Base-by-base conservation (phyloP, 2,329 filamentous ascomycete genomes). In the Metarhizium robertsii region DNA sequence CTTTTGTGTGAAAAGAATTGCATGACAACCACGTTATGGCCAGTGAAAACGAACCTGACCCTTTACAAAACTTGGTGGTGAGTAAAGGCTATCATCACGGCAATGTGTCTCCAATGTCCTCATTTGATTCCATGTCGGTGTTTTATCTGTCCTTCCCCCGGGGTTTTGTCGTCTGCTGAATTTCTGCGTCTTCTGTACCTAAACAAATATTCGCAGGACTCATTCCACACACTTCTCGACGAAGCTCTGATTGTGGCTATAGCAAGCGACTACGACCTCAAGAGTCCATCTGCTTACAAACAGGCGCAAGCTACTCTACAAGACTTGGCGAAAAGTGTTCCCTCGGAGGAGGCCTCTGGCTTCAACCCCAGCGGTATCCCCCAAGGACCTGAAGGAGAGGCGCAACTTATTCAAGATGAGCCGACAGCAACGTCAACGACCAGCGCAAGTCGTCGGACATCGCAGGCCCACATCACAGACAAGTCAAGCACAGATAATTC, bases 341-440 rank as follows among this genome's bases (percentile, higher is more conserved):
- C 74, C 0, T 71, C 73, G 1, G 87, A 94, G 66, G 88, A 94
- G 64, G 80, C 84, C 16, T 84, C 82, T 10, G 85, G 84, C 0
- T 95, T 95, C 65, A 90, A 94, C 61, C 82, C 88, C 0, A 90
- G 87, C 36, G 90, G 87, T 2, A 81, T 86, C 30, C 80, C 84
- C 32, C 79, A 78, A 13, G 62, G 46, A 11, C 52, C 47, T 2
- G 71, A 68, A 18, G 63, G 60, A 30, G 62, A 60, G 18, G 57
- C 58, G 6, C 51, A 13, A n/a, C n/a, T n/a, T n/a, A 4, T 7
- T 11, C 36, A 36, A 25, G 48, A 32, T 49, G 56, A 53, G n/a
- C 56, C 8, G 6, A 20, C 42, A 13, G 65, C 62, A 48, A 63
- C 62, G 3, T 61, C 60, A 2, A 62, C 67, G 40, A 64, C 65